Evolutionary conservation across 306 rosid species (phyloP).

Genomic region (Albizia julibrissin): DNA sequence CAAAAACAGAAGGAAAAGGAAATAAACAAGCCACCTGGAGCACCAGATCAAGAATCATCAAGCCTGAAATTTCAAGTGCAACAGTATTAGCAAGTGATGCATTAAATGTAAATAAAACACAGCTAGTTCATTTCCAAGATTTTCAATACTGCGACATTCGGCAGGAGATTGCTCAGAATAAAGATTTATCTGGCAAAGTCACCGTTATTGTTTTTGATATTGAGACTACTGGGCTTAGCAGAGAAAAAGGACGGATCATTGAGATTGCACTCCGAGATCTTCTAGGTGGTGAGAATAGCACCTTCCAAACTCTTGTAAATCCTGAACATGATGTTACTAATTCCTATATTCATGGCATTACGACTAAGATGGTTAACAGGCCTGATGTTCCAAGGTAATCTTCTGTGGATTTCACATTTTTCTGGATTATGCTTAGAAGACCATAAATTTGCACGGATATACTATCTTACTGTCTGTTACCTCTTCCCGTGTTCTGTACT

Average conservation of each 20-base stretch:
- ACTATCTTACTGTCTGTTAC: not conserved
- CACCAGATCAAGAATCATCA: constrained; percentile 51
- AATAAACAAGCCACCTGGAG: constrained; percentile 36
- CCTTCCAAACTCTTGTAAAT: constrained; percentile 86
- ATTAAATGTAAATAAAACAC: constrained; percentile 52
- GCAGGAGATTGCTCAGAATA: constrained; percentile 54
- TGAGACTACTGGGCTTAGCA: constrained; percentile 80
- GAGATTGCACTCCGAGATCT: constrained; percentile 86
- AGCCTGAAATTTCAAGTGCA: constrained; percentile 59
- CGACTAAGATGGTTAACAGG: constrained; percentile 57
- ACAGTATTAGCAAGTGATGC: constrained; percentile 50
- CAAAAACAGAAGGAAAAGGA: constrained; percentile 64
- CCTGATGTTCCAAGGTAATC: constrained; percentile 87
- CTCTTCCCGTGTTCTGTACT: not conserved
- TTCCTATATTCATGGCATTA: constrained; percentile 64
- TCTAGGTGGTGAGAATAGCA: constrained; percentile 82
- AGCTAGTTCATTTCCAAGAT: constrained; percentile 50
- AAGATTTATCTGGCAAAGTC: constrained; percentile 57
- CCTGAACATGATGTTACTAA: constrained; percentile 62
- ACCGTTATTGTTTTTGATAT: constrained; percentile 69
- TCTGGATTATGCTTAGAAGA: constrained; percentile 13
- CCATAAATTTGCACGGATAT: constrained; percentile 3
- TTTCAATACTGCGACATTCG: constrained; percentile 52
- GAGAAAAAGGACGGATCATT: constrained; percentile 59
- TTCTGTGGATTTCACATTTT: constrained; percentile 15